Base-by-base conservation (phyloP, 805 yeast genomes). In the Candida pini region DNA sequence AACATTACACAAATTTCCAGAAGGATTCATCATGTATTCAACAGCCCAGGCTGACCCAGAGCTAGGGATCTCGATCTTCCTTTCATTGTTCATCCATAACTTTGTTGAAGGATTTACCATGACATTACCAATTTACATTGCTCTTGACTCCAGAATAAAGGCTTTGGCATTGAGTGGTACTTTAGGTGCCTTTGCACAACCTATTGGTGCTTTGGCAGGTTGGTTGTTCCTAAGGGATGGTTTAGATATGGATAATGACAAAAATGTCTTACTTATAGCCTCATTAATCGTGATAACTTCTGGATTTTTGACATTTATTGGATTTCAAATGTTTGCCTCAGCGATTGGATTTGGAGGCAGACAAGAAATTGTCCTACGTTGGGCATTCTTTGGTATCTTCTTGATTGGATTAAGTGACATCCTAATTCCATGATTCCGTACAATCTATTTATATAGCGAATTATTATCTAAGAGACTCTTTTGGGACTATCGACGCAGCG, bases 101-200 rank as follows among this genome's bases (percentile, higher is more conserved):
- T 80, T 87, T 46, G 81, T 89, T 16, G 98, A 90, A 56, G 98
- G 97, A 0, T 88, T 92, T 54, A 77, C 92, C 12, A 89, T 90
- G 84, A 86, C 95, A 10, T 66, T 89, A 30, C 97, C 97, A 0
- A 64, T 90, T 21, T 92, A 81, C 53, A 73, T 89, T 33, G 86
- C 94, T 7, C 66, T 90, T 42, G 65, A 73, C 28, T 69, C 76
- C 1, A 65, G 85, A 29, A 48, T 60, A 18, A 69, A 73, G 44
- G 95, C 97, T 0, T 62, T 87, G 9, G 43, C 68, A 0, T 70
- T 81, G 6, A 72, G 89, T 12, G 76, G 84, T 1, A 35, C 79
- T 0, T 60, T 90, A 13, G 97, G 96, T 4, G 89, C 90, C 0
- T 66, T 77, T 2, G 78, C 96, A 2, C 97, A 89, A 53, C 96